phyloP scores from a whole-genome alignment of 2,329 filamentous ascomycete genomes.

The Neonectria neomacrospora region DNA sequence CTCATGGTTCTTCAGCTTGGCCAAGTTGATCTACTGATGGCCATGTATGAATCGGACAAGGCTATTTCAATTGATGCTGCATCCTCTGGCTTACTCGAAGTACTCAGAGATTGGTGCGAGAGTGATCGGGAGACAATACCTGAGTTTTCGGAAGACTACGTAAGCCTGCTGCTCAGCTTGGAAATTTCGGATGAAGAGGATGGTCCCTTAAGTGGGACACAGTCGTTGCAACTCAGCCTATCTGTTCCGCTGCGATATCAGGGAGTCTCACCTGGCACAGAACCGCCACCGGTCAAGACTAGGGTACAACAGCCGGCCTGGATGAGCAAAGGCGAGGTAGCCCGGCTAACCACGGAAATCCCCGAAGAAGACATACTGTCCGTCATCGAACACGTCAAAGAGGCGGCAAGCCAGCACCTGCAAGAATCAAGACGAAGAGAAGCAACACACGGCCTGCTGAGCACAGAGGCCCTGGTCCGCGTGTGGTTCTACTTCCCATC shows the following conservation, averaged over 20 bases:
- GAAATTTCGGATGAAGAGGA: slow-evolving; percentile 32
- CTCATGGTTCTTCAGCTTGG: slow-evolving; percentile 60
- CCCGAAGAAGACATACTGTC: slow-evolving; percentile 58
- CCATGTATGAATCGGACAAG: slow-evolving; percentile 61
- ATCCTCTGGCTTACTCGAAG: slow-evolving; percentile 31
- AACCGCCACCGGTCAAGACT: slow-evolving; percentile 55
- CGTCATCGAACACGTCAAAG: slow-evolving; percentile 57
- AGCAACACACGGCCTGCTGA: not conserved
- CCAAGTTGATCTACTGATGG: slow-evolving; percentile 62
- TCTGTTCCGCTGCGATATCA: slow-evolving; percentile 47
- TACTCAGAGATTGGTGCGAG: slow-evolving; percentile 40
- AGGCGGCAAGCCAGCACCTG: slow-evolving; percentile 48
- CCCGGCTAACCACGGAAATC: slow-evolving; percentile 52
- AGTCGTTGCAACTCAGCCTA: slow-evolving; percentile 49
- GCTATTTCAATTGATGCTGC: slow-evolving; percentile 45
- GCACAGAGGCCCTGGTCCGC: slow-evolving; percentile 52
- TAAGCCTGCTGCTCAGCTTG: slow-evolving; percentile 45
- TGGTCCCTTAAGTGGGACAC: not conserved
- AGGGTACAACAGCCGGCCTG: slow-evolving; percentile 61
- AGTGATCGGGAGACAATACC: slow-evolving; percentile 20
- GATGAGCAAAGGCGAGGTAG: slow-evolving; percentile 62
- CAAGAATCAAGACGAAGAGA: slow-evolving; percentile 30
- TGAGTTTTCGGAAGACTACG: slow-evolving; percentile 10
- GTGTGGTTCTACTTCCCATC: slow-evolving; percentile 74
- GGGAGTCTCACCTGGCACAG: slow-evolving; percentile 26